Percentiles rank a stretch among this genome's conserved stretches.
These are phyloP conservation scores for Parachaetomium inaequale DNA, from an alignment of 495 filamentous ascomycete species.

Conservation along the genomic window DNA sequence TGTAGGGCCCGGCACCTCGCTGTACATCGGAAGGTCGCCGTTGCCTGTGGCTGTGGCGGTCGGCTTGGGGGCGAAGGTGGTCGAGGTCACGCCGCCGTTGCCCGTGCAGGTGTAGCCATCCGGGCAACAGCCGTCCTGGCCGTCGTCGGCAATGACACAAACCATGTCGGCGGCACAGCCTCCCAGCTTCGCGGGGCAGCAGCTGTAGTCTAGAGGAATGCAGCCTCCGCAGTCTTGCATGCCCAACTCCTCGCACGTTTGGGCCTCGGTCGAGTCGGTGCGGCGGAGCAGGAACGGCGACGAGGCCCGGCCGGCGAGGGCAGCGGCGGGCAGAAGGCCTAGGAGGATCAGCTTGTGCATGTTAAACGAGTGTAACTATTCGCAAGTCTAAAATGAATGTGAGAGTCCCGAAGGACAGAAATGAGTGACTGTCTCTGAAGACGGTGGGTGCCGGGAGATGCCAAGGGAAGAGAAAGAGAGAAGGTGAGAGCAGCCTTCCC, in stretches of 20 bases:
- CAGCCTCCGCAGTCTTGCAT: conserved; percentile 11
- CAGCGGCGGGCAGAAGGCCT: conserved; percentile 20
- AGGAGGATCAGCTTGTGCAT: conserved; percentile 21
- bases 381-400: conserved; percentile 10
- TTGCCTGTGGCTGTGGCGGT: not conserved
- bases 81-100: conserved; percentile 2
- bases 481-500: not conserved
- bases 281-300: not conserved
- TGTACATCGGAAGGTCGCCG: not conserved
- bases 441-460: conserved; percentile 5
- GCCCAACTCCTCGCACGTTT: conserved; percentile 6
- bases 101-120: conserved; percentile 9
- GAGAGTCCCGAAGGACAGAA: conserved; percentile 22
- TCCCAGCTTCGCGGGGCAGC: conserved; percentile 1
- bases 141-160: conserved; percentile 7
- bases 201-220: conserved; percentile 5
- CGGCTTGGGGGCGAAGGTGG: not conserved
- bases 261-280: too few relatives aligned
- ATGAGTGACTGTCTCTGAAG: conserved; percentile 9
- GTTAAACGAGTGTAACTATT: conserved; percentile 6
- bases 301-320: conserved; percentile 8
- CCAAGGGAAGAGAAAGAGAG: conserved; percentile 7
- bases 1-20: not conserved
- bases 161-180: not conserved
- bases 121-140: conserved; percentile 8